Conservation (phyloP, 2,329 filamentous ascomycete genomes). For the Hymenotorrendiella dingleyae region DNA sequence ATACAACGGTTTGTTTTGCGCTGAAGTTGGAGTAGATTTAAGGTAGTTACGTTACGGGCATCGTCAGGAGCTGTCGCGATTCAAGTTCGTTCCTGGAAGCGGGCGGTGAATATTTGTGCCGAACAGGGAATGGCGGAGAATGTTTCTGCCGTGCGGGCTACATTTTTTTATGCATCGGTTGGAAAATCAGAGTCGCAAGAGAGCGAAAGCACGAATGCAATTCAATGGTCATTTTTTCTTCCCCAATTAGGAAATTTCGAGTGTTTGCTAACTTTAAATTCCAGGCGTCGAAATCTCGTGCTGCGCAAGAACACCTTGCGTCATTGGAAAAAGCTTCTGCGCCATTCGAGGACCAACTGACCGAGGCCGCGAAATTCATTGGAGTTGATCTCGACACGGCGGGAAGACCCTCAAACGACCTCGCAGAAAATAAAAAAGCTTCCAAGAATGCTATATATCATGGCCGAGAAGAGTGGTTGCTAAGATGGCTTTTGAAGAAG, state of each 20-base stretch:
- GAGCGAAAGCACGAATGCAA: constrained; percentile 1
- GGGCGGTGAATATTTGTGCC: constrained; percentile 1
- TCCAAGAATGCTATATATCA: constrained; percentile 18
- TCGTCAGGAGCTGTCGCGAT: no score
- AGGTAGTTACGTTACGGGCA: no score
- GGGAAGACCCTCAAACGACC: constrained; percentile 9
- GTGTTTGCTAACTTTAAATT: constrained; percentile 1
- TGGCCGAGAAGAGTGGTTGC: constrained; percentile 56
- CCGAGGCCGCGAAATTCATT: constrained; percentile 30
- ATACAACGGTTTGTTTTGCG: constrained; percentile 11
- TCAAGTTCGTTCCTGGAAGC: neutral
- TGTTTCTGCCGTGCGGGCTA: constrained; percentile 9
- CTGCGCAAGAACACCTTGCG: constrained; percentile 28
- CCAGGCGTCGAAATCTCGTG: constrained; percentile 27
- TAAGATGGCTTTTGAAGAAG: constrained; percentile 61
- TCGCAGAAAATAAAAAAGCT: neutral
- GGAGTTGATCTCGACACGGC: constrained; percentile 23
- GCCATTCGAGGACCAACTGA: constrained; percentile 31
- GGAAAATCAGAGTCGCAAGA: no score
- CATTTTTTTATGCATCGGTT: constrained; percentile 5
- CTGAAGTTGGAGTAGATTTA: neutral
- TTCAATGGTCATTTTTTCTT: constrained; percentile 12
- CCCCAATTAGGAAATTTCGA: no score
- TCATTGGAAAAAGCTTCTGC: constrained; percentile 30
- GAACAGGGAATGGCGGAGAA: constrained; percentile 5